These are phyloP conservation scores for Blepharisma japonicum DNA, from an alignment of 73 alveolate species.

Conservation along the genomic window DNA sequence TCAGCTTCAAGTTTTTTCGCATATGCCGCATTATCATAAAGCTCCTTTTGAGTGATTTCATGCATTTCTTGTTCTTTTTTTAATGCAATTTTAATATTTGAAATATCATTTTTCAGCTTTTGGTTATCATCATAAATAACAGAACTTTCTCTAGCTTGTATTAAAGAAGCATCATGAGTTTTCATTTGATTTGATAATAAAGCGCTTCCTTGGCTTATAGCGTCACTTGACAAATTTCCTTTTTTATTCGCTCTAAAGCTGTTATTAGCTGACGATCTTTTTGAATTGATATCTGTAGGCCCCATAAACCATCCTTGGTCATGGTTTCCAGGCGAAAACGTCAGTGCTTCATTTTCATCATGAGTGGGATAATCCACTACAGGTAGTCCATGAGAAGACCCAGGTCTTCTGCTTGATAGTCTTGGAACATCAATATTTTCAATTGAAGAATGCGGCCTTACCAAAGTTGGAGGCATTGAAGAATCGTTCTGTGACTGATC, in stretches of 20 bases:
- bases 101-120: background rate
- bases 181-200: conserved; percentile 5
- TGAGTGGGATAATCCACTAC: conserved; percentile 14
- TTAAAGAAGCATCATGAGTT: background rate
- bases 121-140: background rate
- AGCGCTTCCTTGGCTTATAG: conserved; percentile 11
- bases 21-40: background rate
- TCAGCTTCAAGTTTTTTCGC: conserved; percentile 8
- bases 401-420: background rate
- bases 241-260: conserved; percentile 9
- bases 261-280: conserved; percentile 18
- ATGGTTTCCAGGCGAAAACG: conserved; percentile 2
- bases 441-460: conserved; percentile 10
- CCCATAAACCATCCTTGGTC: background rate
- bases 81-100: conserved; percentile 16
- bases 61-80: conserved; percentile 16
- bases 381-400: background rate
- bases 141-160: background rate
- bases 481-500: background rate
- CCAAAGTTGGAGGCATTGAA: background rate
- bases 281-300: conserved; percentile 3
- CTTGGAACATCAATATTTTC: background rate
- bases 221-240: background rate
- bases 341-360: conserved; percentile 12
- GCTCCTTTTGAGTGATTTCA: conserved; percentile 16